Percentiles rank a stretch among this genome's conserved stretches.
Evolutionary conservation across 768 basidiomycete species (phyloP).

Genomic region (Boletus rubropictus): DNA sequence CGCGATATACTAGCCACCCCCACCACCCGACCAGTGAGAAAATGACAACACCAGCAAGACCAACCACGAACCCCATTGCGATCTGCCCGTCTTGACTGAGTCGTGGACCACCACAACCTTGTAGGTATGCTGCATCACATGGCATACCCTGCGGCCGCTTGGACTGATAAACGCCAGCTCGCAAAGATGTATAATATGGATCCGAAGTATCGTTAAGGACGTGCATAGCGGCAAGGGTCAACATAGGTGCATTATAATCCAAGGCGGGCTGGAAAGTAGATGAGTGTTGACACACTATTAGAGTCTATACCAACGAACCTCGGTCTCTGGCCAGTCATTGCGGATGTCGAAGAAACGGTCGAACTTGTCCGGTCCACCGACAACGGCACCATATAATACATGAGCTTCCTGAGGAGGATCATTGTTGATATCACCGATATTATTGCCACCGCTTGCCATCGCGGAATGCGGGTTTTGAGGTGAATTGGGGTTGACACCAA

Average conservation of each 20-base stretch:
- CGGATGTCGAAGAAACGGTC: constrained; percentile 83
- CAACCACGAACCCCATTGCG: constrained; percentile 63
- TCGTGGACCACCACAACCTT: constrained; percentile 44
- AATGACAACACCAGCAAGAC: constrained; percentile 55
- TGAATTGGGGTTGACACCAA: constrained; percentile 86
- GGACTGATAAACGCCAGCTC: constrained; percentile 60
- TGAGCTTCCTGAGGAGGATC: constrained; percentile 67
- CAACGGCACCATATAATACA: constrained; percentile 79
- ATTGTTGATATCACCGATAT: constrained; percentile 64
- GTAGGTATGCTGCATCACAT: constrained; percentile 66
- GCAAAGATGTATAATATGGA: constrained; percentile 71
- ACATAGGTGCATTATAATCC: constrained; percentile 86
- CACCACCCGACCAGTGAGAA: constrained; percentile 38
- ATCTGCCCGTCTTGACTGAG: constrained; percentile 61
- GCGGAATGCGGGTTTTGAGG: constrained; percentile 89
- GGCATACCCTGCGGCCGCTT: constrained; percentile 63
- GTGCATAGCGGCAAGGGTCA: constrained; percentile 79
- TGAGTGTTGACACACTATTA: constrained; percentile 8
- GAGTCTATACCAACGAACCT: constrained; percentile 40
- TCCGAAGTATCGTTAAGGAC: constrained; percentile 62
- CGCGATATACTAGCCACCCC: constrained; percentile 29
- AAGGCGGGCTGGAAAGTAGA: constrained; percentile 51
- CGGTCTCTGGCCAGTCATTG: constrained; percentile 84
- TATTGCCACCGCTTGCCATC: constrained; percentile 75
- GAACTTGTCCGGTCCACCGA: constrained; percentile 77